phyloP scores from a whole-genome alignment of 208 protist genomes.

The Leishmania mexicana region DNA sequence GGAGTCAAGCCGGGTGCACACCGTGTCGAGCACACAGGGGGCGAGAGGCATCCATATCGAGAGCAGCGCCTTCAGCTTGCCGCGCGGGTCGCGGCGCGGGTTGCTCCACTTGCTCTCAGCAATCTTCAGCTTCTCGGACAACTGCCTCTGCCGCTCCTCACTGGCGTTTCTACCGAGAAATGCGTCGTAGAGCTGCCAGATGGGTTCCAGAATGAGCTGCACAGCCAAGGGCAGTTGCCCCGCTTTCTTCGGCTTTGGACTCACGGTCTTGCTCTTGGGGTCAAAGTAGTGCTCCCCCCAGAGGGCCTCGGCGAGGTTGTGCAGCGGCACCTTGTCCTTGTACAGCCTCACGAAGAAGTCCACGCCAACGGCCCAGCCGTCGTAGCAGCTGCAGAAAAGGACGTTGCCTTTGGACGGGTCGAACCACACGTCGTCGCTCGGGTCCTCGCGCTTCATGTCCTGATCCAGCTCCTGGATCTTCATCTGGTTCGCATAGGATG shows the following conservation, averaged over 20 bases:
- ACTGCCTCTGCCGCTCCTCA: slow-evolving; percentile 75
- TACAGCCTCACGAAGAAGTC: slow-evolving; percentile 93
- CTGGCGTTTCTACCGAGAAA: slow-evolving; percentile 71
- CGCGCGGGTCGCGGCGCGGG: slow-evolving; percentile 54
- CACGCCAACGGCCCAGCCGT: slow-evolving; percentile 93
- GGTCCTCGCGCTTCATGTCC: slow-evolving; percentile 79
- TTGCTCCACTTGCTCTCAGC: slow-evolving; percentile 79
- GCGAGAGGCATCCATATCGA: slow-evolving; percentile 95
- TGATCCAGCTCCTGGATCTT: slow-evolving; percentile 84
- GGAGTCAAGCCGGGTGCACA: slow-evolving; percentile 87
- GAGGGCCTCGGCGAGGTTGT: slow-evolving; percentile 82
- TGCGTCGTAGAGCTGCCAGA: slow-evolving; percentile 96
- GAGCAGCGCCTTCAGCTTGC: slow-evolving; percentile 89
- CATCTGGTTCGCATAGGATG: slow-evolving; percentile 82
- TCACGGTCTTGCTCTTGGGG: slow-evolving; percentile 93
- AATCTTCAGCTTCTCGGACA: slow-evolving; percentile 72
- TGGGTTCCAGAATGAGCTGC: slow-evolving; percentile 95
- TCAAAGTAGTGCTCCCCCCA: slow-evolving; percentile 98
- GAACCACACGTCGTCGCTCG: slow-evolving; percentile 95
- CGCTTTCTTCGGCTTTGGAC: slow-evolving; percentile 56
- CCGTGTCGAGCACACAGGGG: slow-evolving; percentile 84
- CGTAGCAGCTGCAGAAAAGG: slow-evolving; percentile 95
- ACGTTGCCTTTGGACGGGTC: slow-evolving; percentile 97
- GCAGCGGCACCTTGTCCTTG: slow-evolving; percentile 79
- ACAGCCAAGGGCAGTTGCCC: slow-evolving; percentile 94